Percentiles rank a stretch among this genome's conserved stretches.
phyloP scores from a whole-genome alignment of 768 basidiomycete species.

The Lactifluus volemus region DNA sequence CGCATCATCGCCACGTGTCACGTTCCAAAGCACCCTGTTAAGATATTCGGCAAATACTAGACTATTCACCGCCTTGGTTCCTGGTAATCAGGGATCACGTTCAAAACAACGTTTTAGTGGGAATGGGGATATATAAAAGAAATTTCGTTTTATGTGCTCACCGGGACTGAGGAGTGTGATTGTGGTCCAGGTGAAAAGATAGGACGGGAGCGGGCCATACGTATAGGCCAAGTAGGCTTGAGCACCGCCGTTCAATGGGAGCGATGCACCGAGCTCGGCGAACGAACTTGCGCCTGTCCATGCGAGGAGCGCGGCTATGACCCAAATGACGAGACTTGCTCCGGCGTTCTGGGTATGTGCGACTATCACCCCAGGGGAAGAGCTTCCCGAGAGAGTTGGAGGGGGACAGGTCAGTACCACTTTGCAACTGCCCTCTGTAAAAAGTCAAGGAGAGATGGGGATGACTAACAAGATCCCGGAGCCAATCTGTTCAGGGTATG shows the following conservation, averaged over 20 bases:
- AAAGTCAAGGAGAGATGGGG: too few relatives aligned
- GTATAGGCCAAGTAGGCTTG: slow-evolving; percentile 5
- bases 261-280: slow-evolving; percentile 4
- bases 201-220: slow-evolving; percentile 5
- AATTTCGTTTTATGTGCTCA: not conserved
- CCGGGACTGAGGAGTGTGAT: not conserved
- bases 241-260: slow-evolving; percentile 3
- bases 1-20: slow-evolving; percentile 1
- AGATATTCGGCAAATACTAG: slow-evolving; percentile 6
- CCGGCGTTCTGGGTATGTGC: not conserved
- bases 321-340: not conserved
- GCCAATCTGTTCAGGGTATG: not conserved
- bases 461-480: slow-evolving; percentile 7
- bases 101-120: too few relatives aligned
- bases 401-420: too few relatives aligned
- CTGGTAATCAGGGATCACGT: not conserved
- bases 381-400: not conserved
- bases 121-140: too few relatives aligned
- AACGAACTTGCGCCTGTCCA: slow-evolving; percentile 5
- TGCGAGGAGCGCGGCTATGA: not conserved
- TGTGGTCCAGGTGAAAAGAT: slow-evolving; percentile 4
- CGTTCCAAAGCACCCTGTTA: not conserved
- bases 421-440: too few relatives aligned
- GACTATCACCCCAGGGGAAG: slow-evolving; percentile 5
- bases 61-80: slow-evolving; percentile 8